Base-by-base conservation (phyloP, 1,284 basidiomycete species). In the Sporisorium exsertum region DNA sequence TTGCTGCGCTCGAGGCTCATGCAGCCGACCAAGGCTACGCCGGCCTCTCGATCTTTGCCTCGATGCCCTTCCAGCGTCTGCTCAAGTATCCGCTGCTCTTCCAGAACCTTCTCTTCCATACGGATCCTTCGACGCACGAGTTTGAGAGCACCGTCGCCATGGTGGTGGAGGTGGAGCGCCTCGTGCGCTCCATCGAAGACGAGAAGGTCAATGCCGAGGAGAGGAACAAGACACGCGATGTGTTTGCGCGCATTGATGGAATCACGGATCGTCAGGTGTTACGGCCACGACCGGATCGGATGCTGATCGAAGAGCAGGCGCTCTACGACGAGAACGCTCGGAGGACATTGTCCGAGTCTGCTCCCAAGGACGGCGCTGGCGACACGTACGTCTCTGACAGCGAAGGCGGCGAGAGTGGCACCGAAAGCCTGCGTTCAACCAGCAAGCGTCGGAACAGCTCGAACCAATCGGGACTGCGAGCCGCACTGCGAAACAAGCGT, bases 61-160 rank as follows among this genome's bases (percentile, higher is more conserved):
- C 94, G 26, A 98, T 97, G 86, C 96, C 96, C 1, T 97, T 99
- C 87, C 96, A 98, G 84, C 90, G 96, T 33, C 88, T 99, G 46
- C 91, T 97, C 84, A 98, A 99, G 86, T 97, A 98, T 85, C 96
- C 96, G 3, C 89, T 99, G 18, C 90, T 99, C 45, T 97, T 98
- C 87, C 95, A 98, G 87, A 97, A 97, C 86, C 89, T 97, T 5
- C 76, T 82, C 49, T 82, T 80, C 55, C 81, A 96, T 86, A 97
- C 96, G 10, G 96, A 98, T 82, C 94, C 96, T 1, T 95, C 94
- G 75, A 95, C 95, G 2, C 94, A 92, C 83, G 96, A 99, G 87
- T 99, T 97, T 83, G 96, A 99, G 84, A 93, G 92, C 80, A 97
- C 95, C 5, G 88, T 97, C 45, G 91, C 92, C 82, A 96, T 98